Evolutionary conservation across 2,329 filamentous ascomycete genomes (phyloP).

Genomic region (Coniochaeta ligniaria): DNA sequence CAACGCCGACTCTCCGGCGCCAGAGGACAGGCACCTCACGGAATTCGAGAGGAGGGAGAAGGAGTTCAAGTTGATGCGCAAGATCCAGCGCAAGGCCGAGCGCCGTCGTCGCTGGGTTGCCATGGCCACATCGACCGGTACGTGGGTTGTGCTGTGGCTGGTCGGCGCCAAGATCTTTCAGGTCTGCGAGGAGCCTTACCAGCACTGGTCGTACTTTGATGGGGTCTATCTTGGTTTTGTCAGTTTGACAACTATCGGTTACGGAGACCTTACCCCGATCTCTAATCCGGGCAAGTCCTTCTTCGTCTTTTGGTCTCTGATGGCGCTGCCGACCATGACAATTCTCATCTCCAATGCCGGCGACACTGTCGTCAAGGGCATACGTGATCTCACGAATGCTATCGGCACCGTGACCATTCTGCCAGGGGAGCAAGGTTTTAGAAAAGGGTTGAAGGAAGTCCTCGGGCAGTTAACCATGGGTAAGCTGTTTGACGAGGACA

Average conservation of each 20-base stretch:
- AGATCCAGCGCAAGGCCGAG: constrained; percentile 61
- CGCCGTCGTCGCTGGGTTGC: constrained; percentile 67
- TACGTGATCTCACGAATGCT: constrained; percentile 47
- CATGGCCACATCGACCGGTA: constrained; percentile 57
- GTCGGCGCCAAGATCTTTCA: constrained; percentile 70
- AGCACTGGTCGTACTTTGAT: constrained; percentile 68
- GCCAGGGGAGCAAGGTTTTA: constrained; percentile 45
- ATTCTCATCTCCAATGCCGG: constrained; percentile 78
- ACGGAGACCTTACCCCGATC: constrained; percentile 72
- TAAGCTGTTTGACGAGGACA: constrained; percentile 27
- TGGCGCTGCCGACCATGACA: constrained; percentile 83
- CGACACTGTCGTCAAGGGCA: constrained; percentile 67
- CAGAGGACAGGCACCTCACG: constrained; percentile 18
- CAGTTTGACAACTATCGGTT: constrained; percentile 77
- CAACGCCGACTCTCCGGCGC: constrained; percentile 8
- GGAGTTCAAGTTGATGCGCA: constrained; percentile 75
- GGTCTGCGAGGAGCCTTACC: constrained; percentile 41
- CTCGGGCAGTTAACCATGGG: constrained; percentile 35
- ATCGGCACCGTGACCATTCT: constrained; percentile 55
- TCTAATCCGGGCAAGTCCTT: constrained; percentile 75
- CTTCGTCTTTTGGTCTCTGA: constrained; percentile 87
- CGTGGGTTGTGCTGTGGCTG: constrained; percentile 73
- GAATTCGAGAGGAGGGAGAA: constrained; percentile 57
- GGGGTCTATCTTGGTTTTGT: constrained; percentile 83
- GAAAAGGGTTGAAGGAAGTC: constrained; percentile 35